Conservation (phyloP, 768 basidiomycete species). For the Favolaschia claudopus region DNA sequence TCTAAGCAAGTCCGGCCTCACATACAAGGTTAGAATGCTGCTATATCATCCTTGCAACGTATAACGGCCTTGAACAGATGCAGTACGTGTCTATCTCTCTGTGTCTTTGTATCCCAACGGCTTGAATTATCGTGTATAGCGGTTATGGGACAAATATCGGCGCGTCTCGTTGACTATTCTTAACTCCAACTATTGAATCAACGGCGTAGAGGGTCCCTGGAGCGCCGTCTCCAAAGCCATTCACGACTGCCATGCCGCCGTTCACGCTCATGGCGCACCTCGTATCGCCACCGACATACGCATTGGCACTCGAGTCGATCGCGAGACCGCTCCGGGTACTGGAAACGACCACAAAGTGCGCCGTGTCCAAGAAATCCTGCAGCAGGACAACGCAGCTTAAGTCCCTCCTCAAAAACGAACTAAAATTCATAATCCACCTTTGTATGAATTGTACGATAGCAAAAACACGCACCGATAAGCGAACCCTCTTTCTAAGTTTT, state of each 20-base stretch:
- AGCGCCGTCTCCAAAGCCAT: slow-evolving; percentile 84
- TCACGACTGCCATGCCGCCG: slow-evolving; percentile 88
- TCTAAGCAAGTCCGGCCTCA: slow-evolving; percentile 83
- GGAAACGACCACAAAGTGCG: slow-evolving; percentile 84
- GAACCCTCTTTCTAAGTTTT: no score
- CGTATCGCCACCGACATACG: slow-evolving; percentile 92
- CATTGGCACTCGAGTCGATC: slow-evolving; percentile 88
- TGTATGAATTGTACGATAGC: no score
- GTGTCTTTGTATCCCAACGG: neutral
- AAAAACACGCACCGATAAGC: no score
- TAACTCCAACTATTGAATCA: neutral
- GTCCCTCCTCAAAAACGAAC: neutral
- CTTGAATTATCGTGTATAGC: slow-evolving; percentile 51
- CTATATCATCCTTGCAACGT: slow-evolving; percentile 15
- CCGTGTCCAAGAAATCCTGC: slow-evolving; percentile 83
- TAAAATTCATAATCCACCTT: no score
- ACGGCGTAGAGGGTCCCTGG: slow-evolving; percentile 81
- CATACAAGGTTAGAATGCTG: slow-evolving; percentile 65
- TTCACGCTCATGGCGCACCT: slow-evolving; percentile 77
- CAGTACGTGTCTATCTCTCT: slow-evolving; percentile 56
- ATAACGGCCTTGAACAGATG: slow-evolving; percentile 52
- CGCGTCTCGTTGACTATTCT: slow-evolving; percentile 30
- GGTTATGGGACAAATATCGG: slow-evolving; percentile 94
- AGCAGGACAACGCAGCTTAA: slow-evolving; percentile 37
- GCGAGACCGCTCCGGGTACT: slow-evolving; percentile 63